Evolutionary conservation across 1,284 basidiomycete species (phyloP).

Genomic region (Austroboletus niveus): DNA sequence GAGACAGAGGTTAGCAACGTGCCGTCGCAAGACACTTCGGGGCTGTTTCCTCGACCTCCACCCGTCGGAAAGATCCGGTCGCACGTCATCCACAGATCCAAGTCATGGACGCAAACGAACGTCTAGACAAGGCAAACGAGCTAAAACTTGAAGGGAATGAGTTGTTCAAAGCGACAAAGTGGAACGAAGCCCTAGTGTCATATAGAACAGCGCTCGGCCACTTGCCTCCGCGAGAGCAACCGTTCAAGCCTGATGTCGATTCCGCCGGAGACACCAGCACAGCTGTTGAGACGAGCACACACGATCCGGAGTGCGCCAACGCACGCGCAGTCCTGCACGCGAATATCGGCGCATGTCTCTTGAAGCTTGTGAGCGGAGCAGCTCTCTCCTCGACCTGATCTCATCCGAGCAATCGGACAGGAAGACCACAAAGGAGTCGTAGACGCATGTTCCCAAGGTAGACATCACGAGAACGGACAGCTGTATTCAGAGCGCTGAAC

Average conservation of each 20-base stretch:
- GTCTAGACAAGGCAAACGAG: conserved; percentile 51
- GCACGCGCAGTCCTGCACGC: conserved; percentile 68
- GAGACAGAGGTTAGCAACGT: not conserved
- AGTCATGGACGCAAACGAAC: conserved; percentile 34
- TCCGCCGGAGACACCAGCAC: conserved; percentile 14
- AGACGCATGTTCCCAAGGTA: conserved; percentile 74
- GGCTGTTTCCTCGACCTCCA: not conserved
- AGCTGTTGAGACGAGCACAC: conserved; percentile 3
- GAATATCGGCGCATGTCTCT: conserved; percentile 79
- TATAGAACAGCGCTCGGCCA: conserved; percentile 60
- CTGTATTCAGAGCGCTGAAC: conserved; percentile 3
- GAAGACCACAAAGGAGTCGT: conserved; percentile 74
- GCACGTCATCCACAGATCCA: not conserved
- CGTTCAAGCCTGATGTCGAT: conserved; percentile 12
- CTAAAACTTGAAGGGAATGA: conserved; percentile 62
- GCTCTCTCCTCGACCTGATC: not conserved
- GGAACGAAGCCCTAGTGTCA: conserved; percentile 62
- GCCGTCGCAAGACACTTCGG: not conserved
- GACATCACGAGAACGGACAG: conserved; percentile 4
- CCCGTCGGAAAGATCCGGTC: conserved; percentile 3
- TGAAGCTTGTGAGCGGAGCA: conserved; percentile 60
- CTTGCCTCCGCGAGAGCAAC: conserved; percentile 47
- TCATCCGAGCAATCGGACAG: conserved; percentile 38
- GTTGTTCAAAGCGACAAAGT: conserved; percentile 49
- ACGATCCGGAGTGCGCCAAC: conserved; percentile 50